Evolutionary conservation across 1,284 basidiomycete species (phyloP), one percentile per base, ranked within the genome.

Genomic region (Malassezia nana): DNA sequence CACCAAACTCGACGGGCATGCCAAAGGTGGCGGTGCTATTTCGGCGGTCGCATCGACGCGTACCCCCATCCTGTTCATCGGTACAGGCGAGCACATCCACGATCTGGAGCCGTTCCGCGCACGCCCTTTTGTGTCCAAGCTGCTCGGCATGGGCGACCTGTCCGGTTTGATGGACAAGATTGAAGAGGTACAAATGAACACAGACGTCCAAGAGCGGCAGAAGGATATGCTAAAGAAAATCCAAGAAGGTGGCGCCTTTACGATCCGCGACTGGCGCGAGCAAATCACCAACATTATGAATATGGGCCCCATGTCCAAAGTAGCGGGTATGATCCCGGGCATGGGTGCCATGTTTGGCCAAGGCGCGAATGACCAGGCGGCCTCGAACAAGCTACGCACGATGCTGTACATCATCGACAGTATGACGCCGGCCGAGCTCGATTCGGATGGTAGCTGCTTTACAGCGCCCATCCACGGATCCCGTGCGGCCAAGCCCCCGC

Each of bases 371-470:
- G 88, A 89, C 70, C 90, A 94, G 72, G 92, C 95, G 69, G 89
- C 88, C 31, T 84, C 86, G 1, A 62, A 72, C 4, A 76, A 82
- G 62, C 85, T 99, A 83, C 96, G 96, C 77, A 84, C 90, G 58
- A 91, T 99, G 87, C 87, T 96, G 63, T 98, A 87, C 78, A 96
- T 99, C 72, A 95, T 89, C 20, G 92, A 99, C 76, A 89, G 87
- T 67, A 99, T 99, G 92, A 88, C 89, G 35, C 81, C 84, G 15
- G 78, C 78, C 51, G 94, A 98, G 76, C 82, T 98, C 52, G 90
- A 98, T 76, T 92, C 88, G n/a, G 92, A 98, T 74, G 94, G 92
- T 2, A 57, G 60, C n/a, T 44, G 65, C 42, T 73, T 73, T 32
- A 63, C 53, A 9, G 52, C 53, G 13, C 69, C 67, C 0, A 45